Conservation (phyloP, 805 yeast species). For the Yamadazyma laniorum region DNA sequence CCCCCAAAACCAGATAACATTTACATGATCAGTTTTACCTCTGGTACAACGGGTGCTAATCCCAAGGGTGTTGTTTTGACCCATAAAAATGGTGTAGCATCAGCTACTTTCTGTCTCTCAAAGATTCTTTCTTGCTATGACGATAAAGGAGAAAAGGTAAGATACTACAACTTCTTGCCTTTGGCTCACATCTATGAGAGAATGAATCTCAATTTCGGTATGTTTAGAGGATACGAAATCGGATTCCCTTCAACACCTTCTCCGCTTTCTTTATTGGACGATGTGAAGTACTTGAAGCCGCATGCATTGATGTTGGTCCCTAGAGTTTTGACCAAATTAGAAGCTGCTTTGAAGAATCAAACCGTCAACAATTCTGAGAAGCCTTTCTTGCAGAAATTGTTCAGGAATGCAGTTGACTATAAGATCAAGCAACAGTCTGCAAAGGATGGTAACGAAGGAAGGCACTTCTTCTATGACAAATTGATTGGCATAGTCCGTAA, state of each 20-base stretch:
- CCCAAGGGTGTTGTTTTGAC: constrained; percentile 69
- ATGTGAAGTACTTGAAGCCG: constrained; percentile 28
- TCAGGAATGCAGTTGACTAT: constrained; percentile 20
- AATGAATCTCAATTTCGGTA: constrained; percentile 41
- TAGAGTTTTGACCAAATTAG: constrained; percentile 35
- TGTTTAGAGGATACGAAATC: constrained; percentile 47
- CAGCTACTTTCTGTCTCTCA: constrained; percentile 38
- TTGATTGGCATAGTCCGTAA: constrained; percentile 27
- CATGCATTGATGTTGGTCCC: constrained; percentile 35
- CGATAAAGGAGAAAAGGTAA: constrained; percentile 15
- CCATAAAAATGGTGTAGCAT: constrained; percentile 52
- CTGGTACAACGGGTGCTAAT: constrained; percentile 67
- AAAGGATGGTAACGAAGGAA: constrained; percentile 38
- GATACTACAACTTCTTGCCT: constrained; percentile 48
- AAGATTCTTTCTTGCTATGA: constrained; percentile 18
- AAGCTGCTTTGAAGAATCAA: constrained; percentile 24
- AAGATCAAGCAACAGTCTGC: constrained; percentile 31
- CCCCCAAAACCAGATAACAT: constrained; percentile 50
- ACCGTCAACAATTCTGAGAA: constrained; percentile 26
- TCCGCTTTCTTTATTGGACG: constrained; percentile 29
- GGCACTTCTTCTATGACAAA: constrained; percentile 33
- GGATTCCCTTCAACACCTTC: constrained; percentile 49
- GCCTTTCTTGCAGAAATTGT: constrained; percentile 22
- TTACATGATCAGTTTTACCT: constrained; percentile 68
- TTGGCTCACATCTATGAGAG: constrained; percentile 61